A percentile compares a stretch with the other conserved stretches of the same genome.
Conservation (phyloP, 2,329 filamentous ascomycete species). For the Fusarium subglutinans region DNA sequence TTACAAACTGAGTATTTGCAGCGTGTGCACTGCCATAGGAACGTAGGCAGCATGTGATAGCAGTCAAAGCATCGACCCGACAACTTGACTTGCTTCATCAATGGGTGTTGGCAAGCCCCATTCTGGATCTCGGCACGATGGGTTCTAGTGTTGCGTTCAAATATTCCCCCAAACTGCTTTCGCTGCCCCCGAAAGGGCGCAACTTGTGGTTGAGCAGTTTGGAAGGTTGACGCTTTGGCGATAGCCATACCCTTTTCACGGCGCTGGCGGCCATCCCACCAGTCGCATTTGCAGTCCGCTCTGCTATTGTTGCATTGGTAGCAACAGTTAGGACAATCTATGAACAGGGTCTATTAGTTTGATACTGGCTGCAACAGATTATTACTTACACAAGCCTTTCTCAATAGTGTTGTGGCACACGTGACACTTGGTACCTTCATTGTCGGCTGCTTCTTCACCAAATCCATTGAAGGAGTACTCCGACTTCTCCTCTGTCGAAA, state of each 20-base stretch:
- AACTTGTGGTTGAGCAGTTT: not conserved
- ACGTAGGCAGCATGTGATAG: not conserved
- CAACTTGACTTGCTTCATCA: not conserved
- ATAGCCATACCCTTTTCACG: not conserved
- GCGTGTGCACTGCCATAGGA: not conserved
- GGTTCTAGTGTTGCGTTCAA: not conserved
- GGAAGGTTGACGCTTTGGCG: not conserved
- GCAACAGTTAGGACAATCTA: slow-evolving; percentile 17
- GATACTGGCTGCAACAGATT: fast-evolving
- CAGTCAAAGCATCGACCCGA: not conserved
- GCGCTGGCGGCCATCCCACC: not conserved
- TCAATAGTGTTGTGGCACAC: not conserved
- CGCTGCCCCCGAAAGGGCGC: not conserved
- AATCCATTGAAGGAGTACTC: not conserved
- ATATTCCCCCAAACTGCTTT: not conserved
- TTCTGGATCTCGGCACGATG: too few species aligned
- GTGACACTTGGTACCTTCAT: not conserved
- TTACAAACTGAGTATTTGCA: not conserved
- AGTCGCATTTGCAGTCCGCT: not conserved
- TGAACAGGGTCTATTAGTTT: not conserved
- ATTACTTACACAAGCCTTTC: not conserved
- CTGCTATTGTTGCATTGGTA: not conserved
- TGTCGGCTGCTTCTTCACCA: not conserved
- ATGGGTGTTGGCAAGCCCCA: not conserved
- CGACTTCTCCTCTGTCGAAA: not conserved